These are phyloP conservation scores for Selaginella moellendorffii DNA, from an alignment of 75 land plant genomes.

Conservation along the genomic window DNA sequence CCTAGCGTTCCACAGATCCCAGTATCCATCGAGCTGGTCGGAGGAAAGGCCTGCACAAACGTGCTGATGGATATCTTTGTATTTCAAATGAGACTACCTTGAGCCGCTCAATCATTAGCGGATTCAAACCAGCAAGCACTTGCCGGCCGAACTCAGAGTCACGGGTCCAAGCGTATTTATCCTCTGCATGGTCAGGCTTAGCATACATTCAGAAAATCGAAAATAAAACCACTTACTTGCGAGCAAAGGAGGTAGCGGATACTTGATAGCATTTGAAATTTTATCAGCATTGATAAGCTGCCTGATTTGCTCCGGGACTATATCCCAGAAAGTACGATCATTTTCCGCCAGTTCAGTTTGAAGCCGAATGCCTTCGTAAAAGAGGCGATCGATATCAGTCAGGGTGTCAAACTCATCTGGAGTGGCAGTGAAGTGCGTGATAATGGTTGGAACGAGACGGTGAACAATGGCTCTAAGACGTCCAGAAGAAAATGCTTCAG, in stretches of 20 bases:
- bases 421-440: conserved; percentile 11
- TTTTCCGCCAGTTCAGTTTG: not conserved
- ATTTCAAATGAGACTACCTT: conserved; percentile 18
- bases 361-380: conserved; percentile 35
- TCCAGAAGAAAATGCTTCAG: conserved; percentile 25
- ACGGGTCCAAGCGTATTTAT: conserved; percentile 68
- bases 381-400: conserved; percentile 61
- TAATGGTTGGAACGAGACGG: conserved; percentile 38
- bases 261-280: not conserved
- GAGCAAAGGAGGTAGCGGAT: not conserved
- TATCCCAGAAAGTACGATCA: not conserved
- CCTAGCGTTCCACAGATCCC: conserved; percentile 41
- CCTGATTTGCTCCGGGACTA: not conserved
- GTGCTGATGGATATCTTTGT: not conserved
- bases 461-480: conserved; percentile 43
- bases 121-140: conserved; percentile 69
- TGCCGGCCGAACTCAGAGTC: conserved; percentile 78
- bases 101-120: conserved; percentile 52
- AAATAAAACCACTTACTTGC: not conserved
- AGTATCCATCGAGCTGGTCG: conserved; percentile 35
- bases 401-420: conserved; percentile 43
- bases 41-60: conserved; percentile 44
- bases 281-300: not conserved
- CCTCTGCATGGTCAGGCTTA: no score
- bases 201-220: no score